phyloP scores from a whole-genome alignment of 169 alveolate genomes.

The Eimeria zaria region DNA sequence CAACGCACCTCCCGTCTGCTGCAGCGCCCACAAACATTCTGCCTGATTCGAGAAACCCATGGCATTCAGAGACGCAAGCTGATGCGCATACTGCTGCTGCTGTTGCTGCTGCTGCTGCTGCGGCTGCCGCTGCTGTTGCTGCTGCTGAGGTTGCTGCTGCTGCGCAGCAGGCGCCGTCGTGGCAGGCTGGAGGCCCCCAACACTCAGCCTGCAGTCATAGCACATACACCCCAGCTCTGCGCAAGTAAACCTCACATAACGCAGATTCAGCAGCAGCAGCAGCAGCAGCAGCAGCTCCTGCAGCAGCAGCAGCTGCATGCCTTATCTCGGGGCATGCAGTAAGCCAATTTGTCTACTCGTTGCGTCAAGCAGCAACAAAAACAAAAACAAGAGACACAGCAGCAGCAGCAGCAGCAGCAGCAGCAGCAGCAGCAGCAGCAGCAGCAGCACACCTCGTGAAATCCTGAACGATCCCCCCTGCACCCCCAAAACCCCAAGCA shows the following conservation, averaged over 20 bases:
- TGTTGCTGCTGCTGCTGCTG: conserved; percentile 14
- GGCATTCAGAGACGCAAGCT: conserved; percentile 37
- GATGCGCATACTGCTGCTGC: conserved; percentile 47
- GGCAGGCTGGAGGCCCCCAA: background rate
- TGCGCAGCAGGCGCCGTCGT: background rate
- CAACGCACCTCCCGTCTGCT: conserved; percentile 42
- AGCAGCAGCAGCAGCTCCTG: no score
- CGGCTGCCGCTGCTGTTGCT: conserved; percentile 13
- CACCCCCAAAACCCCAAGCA: background rate
- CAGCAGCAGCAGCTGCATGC: background rate
- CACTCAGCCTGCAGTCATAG: conserved; percentile 26
- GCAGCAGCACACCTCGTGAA: conserved; percentile 1
- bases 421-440: conserved; percentile 19
- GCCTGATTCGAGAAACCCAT: conserved; percentile 48
- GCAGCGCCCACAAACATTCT: conserved; percentile 50
- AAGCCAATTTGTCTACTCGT: background rate
- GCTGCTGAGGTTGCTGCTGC: conserved; percentile 13
- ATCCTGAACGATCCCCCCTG: conserved; percentile 16
- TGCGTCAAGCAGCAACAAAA: no score
- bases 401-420: background rate
- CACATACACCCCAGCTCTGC: background rate
- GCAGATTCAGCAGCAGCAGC: background rate
- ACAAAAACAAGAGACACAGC: no score
- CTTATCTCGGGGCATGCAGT: background rate
- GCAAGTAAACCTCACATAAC: background rate